Percentiles rank a stretch among this genome's conserved stretches.
These are phyloP conservation scores for Hypoxylon intermedium DNA, from an alignment of 495 filamentous ascomycete genomes.

Conservation along the genomic window DNA sequence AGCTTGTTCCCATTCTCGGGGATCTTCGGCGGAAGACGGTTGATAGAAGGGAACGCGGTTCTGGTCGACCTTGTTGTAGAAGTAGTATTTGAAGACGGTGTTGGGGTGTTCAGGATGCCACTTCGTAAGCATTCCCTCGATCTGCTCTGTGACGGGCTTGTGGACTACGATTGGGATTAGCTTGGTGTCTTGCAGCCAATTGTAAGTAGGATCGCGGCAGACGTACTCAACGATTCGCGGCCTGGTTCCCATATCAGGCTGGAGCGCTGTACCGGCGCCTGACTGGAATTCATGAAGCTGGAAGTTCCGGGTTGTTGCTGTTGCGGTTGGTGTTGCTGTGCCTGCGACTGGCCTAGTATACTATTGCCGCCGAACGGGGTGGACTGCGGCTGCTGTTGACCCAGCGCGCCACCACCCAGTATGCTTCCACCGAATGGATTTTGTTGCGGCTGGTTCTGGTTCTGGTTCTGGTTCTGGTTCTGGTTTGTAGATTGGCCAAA, in stretches of 20 bases:
- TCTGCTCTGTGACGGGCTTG: conserved; percentile 85
- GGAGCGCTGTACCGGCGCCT: conserved; percentile 45
- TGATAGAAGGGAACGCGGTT: conserved; percentile 81
- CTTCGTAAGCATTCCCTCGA: conserved; percentile 76
- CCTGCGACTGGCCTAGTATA: conserved; percentile 39
- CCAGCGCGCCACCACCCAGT: conserved; percentile 13
- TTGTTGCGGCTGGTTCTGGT: conserved; percentile 29
- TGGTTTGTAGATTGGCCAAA: conserved; percentile 34
- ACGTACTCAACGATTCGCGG: conserved; percentile 53
- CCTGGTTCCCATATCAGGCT: conserved; percentile 58
- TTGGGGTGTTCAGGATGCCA: conserved; percentile 76
- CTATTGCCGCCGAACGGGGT: conserved; percentile 21
- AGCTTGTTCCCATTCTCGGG: conserved; percentile 91
- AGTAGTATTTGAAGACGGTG: conserved; percentile 86
- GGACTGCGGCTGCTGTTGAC: conserved; percentile 20
- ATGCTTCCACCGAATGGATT: conserved; percentile 28
- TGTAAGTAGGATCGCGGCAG: neutral
- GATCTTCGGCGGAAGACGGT: conserved; percentile 77
- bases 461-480: conserved; percentile 30
- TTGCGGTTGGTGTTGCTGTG: conserved; percentile 14
- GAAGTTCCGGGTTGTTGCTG: conserved; percentile 35
- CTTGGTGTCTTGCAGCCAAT: neutral
- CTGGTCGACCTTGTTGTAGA: conserved; percentile 90
- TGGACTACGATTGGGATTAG: conserved; percentile 51
- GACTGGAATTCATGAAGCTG: conserved; percentile 45